Evolutionary conservation across 352 stramenopile species (phyloP), one percentile per base, ranked within the genome.

Genomic region (Vaucheria bursata): DNA sequence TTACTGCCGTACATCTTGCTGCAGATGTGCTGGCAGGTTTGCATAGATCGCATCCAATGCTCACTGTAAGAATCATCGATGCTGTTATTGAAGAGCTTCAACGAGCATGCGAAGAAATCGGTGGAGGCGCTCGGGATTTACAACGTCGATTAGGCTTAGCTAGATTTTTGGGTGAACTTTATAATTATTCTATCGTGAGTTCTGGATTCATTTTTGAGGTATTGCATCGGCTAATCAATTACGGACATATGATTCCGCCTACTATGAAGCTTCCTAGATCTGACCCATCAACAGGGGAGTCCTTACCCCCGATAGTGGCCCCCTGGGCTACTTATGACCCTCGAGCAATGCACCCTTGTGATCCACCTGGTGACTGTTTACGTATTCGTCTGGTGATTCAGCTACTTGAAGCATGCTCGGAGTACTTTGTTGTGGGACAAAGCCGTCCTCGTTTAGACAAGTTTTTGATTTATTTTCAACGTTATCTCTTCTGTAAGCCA

Each of bases 221-320:
- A 72, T 85, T 98, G 7, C 96, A 97, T 79, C 86, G 94, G 37
- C 86, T 98, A 36, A 88, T 99, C 66, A 91, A 98, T 78, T 91
- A 96, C 83, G 95, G 93, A 38, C 95, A 99, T 75, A 91, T 96
- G 68, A 71, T 82, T 1, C 65, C 71, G 6, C 37, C 38, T 34
- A 78, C 73, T 36, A 77, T 80, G 75, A 75, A 80, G 67, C 75
- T 77, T 52, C 75, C 75, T 7, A 36, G 75, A 33, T 35, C 65
- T 2, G 67, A 77, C 75, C 79, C 68, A 1, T 1, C 73, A 25
- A 45, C 34, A 8, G 29, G 77, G 7, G 71, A 72, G 38, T 70
- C 31, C 84, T 73, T 82, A 31, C 59, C 50, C 35, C 73, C 81
- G 12, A 53, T 82, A 8, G 83, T 78, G n/a, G 73, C 90, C 7